Base-by-base conservation (phyloP, 1,139 yeast genomes). In the Saccharomyces uvarum region DNA sequence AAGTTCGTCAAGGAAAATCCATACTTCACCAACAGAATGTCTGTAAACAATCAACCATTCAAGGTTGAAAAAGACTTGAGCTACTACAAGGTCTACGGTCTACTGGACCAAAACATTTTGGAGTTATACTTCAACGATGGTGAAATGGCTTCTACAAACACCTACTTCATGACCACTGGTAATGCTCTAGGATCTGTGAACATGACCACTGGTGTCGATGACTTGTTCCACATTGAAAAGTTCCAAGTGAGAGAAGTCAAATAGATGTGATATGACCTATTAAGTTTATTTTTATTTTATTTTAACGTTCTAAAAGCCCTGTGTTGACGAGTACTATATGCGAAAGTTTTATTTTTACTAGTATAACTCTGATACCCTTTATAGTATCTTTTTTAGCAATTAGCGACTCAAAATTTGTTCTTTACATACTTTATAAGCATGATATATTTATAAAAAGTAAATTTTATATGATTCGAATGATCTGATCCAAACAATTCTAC, bases 61-160 rank as follows among this genome's bases (percentile, higher is more conserved):
- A 38, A 38, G 44, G 5, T 11, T 19, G 44, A 38, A 13, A 50
- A 47, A 19, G 57, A 57, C 16, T 31, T 51, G 26, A 47, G 51
- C 14, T 16, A 51, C 14, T 64, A 58, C 59, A 63, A 65, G 42
- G 60, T 69, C 11, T 62, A 63, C 47, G 73, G 70, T 48, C 53
- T 70, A 24, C 57, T 68, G 29, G 73, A 70, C 52, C 60, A 61
- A 49, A 65, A 66, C 51, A 59, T 68, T 47, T 28, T 64, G 21
- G 73, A 70, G 54, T 48, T 70, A n/a, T 69, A 59, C 57, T 63
- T 68, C 59, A 66, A 68, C 53, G 63, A 68, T 49, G 70, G 71
- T 33, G 57, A 65, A 2, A 47, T 53, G 21, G 59, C 64, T 4
- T 56, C 63, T 13, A 67, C 70, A 11, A 64, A 65, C 53, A 56